Percentiles rank a stretch among this genome's conserved stretches.
Conservation (phyloP, 2,329 filamentous ascomycete species). For the Sporothrix dimorphospora region DNA sequence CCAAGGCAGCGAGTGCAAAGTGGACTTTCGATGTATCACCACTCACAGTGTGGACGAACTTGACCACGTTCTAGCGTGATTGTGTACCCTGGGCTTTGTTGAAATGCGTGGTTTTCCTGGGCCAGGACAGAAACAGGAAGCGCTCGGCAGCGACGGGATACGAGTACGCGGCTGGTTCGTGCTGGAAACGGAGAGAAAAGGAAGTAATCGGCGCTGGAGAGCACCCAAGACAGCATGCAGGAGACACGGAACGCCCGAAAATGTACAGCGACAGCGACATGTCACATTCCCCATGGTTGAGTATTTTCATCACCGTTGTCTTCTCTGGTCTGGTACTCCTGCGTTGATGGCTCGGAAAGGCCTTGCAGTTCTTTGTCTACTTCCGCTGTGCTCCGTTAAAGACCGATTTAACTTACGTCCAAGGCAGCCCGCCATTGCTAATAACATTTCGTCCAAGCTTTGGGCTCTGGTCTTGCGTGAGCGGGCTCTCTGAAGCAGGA, state of each 20-base stretch:
- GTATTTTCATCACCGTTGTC: not conserved
- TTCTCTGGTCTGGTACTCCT: not conserved
- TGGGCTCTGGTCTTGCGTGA: not conserved
- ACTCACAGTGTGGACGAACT: not conserved
- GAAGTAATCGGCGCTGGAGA: not conserved
- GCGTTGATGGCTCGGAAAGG: not conserved
- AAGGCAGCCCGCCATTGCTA: not conserved
- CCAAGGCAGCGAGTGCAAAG: not conserved
- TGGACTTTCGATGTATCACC: not conserved
- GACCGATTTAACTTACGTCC: not conserved
- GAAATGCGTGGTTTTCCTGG: no score
- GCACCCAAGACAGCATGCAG: not conserved
- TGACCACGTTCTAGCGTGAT: not conserved
- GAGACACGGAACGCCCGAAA: constrained; percentile 10
- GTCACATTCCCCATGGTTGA: not conserved
- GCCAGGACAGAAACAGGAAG: not conserved
- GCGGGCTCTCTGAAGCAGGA: not conserved
- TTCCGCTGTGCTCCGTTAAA: not conserved
- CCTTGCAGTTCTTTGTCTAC: not conserved
- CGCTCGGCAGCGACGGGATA: not conserved
- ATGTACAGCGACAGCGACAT: not conserved
- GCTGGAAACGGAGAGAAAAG: not conserved
- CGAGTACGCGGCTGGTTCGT: not conserved
- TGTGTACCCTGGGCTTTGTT: not conserved
- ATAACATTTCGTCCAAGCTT: not conserved